Evolutionary conservation across 1,139 yeast species (phyloP), one percentile per base, ranked within the genome.

Genomic region (Sugiyamaella paludigena): DNA sequence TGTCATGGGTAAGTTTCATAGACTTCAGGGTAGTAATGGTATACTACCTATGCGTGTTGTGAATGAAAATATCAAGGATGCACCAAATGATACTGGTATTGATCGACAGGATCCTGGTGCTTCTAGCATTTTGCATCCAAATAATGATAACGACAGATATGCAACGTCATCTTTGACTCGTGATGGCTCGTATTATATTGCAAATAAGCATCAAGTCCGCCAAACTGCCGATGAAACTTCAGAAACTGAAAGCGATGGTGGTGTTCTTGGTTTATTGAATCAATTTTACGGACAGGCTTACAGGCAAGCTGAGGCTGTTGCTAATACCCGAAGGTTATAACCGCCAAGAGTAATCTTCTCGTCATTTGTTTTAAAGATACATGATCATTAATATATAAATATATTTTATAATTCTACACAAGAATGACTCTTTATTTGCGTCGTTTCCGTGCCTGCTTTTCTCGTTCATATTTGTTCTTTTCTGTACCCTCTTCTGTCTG

Each of bases 401-500:
- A 42, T 41, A 33, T 26, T 29, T 28, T 29, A 48, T 41, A 36
- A 10, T 35, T 13, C 19, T 15, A 27, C 35, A 9, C 12, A 9
- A 26, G 29, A 26, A 24, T 19, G 12, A 24, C 19, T 26, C 30
- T 12, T 39, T 58, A 58, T 61, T 57, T 68, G 67, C 74, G 74
- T 30, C 73, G 69, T 66, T 80, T 81, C 61, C 89, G 78, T 56
- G 76, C 73, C 67, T 78, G 82, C 76, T 80, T 85, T 64, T 89
- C 98, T 56, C 89, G 77, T 65, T 88, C 96, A 67, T 89, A 91
- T 60, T 83, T 83, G 65, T 92, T 91, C 76, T 87, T 85, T 64
- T 88, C 97, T 6, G 94, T 87, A 60, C 98, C 98, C 74, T 91
- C 98, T 59, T 84, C 87, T 1, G 96, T 87, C 56, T 86, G 85